These are phyloP conservation scores for Aspergillus puulaauensis DNA, from an alignment of 2,329 filamentous ascomycete genomes.

Conservation along the genomic window DNA sequence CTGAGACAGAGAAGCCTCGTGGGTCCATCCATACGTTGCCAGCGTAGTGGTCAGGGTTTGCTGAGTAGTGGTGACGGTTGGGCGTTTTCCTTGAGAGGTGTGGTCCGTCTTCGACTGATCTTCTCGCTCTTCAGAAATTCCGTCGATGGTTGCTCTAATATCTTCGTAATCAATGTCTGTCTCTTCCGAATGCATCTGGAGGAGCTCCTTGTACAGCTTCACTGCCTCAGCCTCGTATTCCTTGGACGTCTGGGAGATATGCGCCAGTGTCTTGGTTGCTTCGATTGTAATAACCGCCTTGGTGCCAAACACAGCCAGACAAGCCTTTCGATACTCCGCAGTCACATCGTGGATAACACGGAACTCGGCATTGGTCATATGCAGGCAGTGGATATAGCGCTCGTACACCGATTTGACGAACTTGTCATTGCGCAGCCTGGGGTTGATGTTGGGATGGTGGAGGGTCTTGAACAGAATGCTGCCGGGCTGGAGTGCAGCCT, in stretches of 20 bases:
- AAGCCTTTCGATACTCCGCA: constrained; percentile 33
- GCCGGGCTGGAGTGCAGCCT: constrained; percentile 36
- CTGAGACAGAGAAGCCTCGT: constrained; percentile 38
- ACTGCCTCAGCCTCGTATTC: constrained; percentile 35
- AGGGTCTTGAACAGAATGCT: constrained; percentile 37
- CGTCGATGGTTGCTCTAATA: constrained; percentile 34
- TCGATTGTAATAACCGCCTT: constrained; percentile 37
- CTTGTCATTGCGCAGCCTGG: constrained; percentile 32
- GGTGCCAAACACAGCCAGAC: constrained; percentile 35
- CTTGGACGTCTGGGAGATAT: constrained; percentile 38
- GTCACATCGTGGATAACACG: constrained; percentile 34
- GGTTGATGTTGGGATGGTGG: constrained; percentile 28
- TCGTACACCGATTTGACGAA: constrained; percentile 35
- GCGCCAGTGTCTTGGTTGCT: constrained; percentile 36
- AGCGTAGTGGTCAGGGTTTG: constrained; percentile 30
- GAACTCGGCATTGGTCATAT: constrained; percentile 30
- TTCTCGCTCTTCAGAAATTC: constrained; percentile 37
- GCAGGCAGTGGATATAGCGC: constrained; percentile 36
- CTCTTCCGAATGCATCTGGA: constrained; percentile 29
- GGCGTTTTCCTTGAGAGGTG: constrained; percentile 26
- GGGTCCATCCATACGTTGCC: constrained; percentile 37
- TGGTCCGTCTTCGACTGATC: constrained; percentile 15
- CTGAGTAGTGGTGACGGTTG: constrained; percentile 27
- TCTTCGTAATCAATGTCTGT: constrained; percentile 31
- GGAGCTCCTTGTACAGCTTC: constrained; percentile 35